phyloP scores from a whole-genome alignment of 257 asterid genomes.

The Craterostigma plantagineum region DNA sequence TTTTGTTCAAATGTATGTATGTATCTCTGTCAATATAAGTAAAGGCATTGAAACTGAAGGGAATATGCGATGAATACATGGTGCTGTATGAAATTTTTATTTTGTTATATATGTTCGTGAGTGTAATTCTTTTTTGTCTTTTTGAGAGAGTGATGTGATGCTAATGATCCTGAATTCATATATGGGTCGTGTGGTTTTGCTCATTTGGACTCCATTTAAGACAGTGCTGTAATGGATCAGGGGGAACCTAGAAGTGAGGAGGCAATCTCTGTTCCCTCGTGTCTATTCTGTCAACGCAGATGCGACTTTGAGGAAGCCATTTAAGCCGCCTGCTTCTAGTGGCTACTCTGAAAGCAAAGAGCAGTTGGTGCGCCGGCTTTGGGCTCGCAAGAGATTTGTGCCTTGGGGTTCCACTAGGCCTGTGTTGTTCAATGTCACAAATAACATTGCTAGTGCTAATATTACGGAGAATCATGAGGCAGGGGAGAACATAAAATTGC shows the following conservation, averaged over 20 bases:
- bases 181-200: background rate
- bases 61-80: too few relatives aligned
- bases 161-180: conserved; percentile 2
- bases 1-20: too few relatives aligned
- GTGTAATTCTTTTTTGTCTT: too few relatives aligned
- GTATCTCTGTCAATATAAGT: too few relatives aligned
- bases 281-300: conserved; percentile 69
- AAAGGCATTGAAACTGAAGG: too few relatives aligned
- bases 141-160: background rate
- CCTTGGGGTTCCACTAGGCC: conserved; percentile 94
- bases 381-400: conserved; percentile 82
- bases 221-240: conserved; percentile 25
- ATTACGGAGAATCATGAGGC: conserved; percentile 23
- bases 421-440: conserved; percentile 41
- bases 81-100: too few relatives aligned
- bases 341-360: conserved; percentile 57
- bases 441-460: conserved; percentile 24
- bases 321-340: conserved; percentile 68
- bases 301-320: conserved; percentile 57
- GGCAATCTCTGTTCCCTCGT: conserved; percentile 80
- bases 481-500: conserved; percentile 40
- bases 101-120: too few relatives aligned
- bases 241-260: conserved; percentile 64
- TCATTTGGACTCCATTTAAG: background rate
- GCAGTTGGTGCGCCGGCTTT: conserved; percentile 57